Base-by-base conservation (phyloP, 2,329 filamentous ascomycete genomes). In the Fusarium clavum region DNA sequence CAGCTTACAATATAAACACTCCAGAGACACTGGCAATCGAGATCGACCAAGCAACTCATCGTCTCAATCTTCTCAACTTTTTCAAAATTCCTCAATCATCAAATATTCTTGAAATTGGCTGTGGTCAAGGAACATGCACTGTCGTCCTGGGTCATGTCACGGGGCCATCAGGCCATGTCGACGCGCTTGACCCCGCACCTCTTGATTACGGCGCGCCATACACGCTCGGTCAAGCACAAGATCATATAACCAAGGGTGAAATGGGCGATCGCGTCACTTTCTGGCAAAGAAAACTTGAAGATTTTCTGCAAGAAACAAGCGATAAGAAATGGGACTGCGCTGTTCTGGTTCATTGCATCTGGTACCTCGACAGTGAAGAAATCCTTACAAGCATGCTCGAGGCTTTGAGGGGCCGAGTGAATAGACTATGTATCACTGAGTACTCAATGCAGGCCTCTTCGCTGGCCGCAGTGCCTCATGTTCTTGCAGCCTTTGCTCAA, bases 181-280 rank as follows among this genome's bases (percentile, higher is more conserved):
- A 65, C 16, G 61, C 62, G 30, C 44, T 65, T 5, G 62, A 65
- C 54, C 62, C 62, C 14, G 62, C 62, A 24, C 30, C 54, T 59
- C 46, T 54, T 10, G 34, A 66, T 12, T 65, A 65, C 25, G 62
- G 61, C 10, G 54, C 62, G n/a, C 62, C 62, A 7, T 53, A 53
- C 20, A 65, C 62, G 1, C 62, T 65, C 2, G 62, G 61, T 4
- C 61, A 65, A 32, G 62, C 62, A 9, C 62, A 65, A 1, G 6
- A 54, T 4, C 47, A 66, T 14, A 49, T 65, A 10, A 3, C 13
- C 0, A 43, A 41, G 2, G 62, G 61, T 4, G 3, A 22, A 4
- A 32, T 65, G 3, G 43, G 61, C 2, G 7, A 22, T 5, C 29
- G 34, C 11, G 27, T 65, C 0, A 54, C 4, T 4, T 65, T 65